phyloP scores from a whole-genome alignment of 2,329 filamentous ascomycete genomes.

The Pseudogymnoascus sp. region DNA sequence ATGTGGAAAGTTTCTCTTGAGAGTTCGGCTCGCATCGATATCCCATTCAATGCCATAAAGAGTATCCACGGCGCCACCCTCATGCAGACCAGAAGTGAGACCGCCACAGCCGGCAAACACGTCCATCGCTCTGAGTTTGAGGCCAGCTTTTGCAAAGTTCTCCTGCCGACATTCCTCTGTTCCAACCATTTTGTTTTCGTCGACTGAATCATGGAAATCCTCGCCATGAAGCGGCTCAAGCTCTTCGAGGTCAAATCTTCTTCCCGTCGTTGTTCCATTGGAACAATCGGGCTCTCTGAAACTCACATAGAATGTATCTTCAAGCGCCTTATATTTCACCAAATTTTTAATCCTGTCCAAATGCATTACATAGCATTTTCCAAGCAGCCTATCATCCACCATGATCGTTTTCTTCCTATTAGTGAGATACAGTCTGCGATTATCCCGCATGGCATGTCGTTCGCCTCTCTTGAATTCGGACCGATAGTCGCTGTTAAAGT shows the following conservation, averaged over 20 bases:
- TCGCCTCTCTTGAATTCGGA: not conserved
- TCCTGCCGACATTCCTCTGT: not conserved
- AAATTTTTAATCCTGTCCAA: conserved; percentile 14
- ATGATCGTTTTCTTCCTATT: not conserved
- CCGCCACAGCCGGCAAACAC: conserved; percentile 6
- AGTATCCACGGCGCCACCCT: not conserved
- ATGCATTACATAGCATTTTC: conserved; percentile 16
- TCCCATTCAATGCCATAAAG: conserved; percentile 5
- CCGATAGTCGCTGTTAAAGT: not conserved
- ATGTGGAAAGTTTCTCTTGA: conserved; percentile 5
- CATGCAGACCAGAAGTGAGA: not conserved
- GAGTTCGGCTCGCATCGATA: not conserved
- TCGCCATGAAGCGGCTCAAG: not conserved
- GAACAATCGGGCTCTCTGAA: conserved; percentile 6
- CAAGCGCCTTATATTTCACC: conserved; percentile 13
- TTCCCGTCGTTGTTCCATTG: not conserved
- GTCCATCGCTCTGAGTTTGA: conserved; percentile 5
- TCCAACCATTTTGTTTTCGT: not conserved
- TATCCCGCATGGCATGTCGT: conserved; percentile 10
- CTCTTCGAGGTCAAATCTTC: not conserved
- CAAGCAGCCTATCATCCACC: conserved; percentile 10
- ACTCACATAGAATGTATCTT: conserved; percentile 17
- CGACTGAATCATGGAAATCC: not conserved
- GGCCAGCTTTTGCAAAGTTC: not conserved
- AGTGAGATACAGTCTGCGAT: conserved; percentile 11